A percentile compares a stretch with the other conserved stretches of the same genome.
Conservation (phyloP, 345 rosid genomes). For the Citrus unshiu region DNA sequence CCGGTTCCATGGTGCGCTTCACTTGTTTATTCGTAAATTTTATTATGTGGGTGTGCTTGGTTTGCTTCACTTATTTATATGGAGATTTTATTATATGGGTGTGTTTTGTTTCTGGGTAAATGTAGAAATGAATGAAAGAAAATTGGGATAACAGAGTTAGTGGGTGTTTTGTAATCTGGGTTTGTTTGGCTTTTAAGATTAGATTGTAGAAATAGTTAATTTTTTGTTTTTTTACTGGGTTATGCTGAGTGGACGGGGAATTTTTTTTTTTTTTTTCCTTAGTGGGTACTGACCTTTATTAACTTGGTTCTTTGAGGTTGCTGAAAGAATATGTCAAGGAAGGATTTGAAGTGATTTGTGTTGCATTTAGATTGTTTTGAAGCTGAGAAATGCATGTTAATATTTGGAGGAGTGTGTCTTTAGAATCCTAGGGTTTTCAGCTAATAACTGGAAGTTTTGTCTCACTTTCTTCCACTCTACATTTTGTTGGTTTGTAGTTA, state of each 20-base stretch:
- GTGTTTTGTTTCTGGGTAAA: background rate
- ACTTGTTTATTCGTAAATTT: background rate
- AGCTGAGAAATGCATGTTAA: slow-evolving; percentile 1
- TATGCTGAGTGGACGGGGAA: background rate
- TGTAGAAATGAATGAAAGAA: background rate
- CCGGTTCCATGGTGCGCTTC: slow-evolving; percentile 64
- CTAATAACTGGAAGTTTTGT: background rate
- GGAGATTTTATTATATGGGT: too few species aligned
- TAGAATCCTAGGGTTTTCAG: background rate
- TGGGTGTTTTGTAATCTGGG: background rate
- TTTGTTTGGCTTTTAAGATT: background rate
- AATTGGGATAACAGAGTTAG: background rate
- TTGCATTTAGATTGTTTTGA: background rate
- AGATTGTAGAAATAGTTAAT: background rate
- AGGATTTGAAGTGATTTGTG: background rate
- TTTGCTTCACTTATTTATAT: background rate
- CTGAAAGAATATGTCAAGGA: background rate
- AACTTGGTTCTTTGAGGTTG: background rate
- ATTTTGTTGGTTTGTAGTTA: background rate
- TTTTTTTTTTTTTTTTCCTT: too few species aligned
- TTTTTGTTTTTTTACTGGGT: background rate
- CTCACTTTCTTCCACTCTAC: background rate
- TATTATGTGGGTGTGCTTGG: slow-evolving; percentile 1
- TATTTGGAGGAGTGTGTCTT: background rate
- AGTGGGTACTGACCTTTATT: background rate